Evolutionary conservation across 305 asterid species (phyloP).

Genomic region (Ajuga reptans): DNA sequence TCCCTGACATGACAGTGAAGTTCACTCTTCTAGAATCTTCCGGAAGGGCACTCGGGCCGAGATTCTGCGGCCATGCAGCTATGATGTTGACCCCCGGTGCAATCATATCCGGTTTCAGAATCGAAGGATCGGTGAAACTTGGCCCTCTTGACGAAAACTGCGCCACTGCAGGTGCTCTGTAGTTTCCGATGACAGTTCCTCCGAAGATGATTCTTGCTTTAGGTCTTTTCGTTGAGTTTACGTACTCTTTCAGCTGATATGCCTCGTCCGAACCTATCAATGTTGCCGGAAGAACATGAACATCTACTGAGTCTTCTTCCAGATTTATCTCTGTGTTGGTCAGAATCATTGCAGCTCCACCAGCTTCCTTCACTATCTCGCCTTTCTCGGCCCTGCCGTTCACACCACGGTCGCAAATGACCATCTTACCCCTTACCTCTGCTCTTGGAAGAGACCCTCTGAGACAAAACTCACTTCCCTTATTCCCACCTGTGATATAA

Average conservation of each 20-base stretch:
- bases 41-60: slow-evolving; percentile 75
- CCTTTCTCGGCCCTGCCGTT: slow-evolving; percentile 93
- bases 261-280: slow-evolving; percentile 70
- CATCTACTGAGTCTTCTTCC: slow-evolving; percentile 87
- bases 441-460: slow-evolving; percentile 65
- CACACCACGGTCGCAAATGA: slow-evolving; percentile 74
- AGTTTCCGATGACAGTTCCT: slow-evolving; percentile 59
- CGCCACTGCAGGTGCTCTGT: slow-evolving; percentile 84
- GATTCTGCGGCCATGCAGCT: slow-evolving; percentile 94
- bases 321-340: slow-evolving; percentile 65
- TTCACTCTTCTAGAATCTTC: slow-evolving; percentile 82
- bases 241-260: slow-evolving; percentile 39
- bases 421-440: slow-evolving; percentile 60
- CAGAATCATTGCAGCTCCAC: slow-evolving; percentile 78
- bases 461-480: slow-evolving; percentile 64
- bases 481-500: slow-evolving; percentile 45
- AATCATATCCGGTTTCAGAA: slow-evolving; percentile 81
- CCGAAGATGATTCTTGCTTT: slow-evolving; percentile 73
- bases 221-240: slow-evolving; percentile 52
- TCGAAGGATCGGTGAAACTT: slow-evolving; percentile 67
- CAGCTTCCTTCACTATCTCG: slow-evolving; percentile 68
- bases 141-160: slow-evolving; percentile 90
- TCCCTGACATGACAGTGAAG: slow-evolving; percentile 90
- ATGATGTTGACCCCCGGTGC: slow-evolving; percentile 94
- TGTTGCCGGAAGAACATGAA: slow-evolving; percentile 79